phyloP scores from a whole-genome alignment of 2,329 filamentous ascomycete genomes.

The Alternaria conjuncta region DNA sequence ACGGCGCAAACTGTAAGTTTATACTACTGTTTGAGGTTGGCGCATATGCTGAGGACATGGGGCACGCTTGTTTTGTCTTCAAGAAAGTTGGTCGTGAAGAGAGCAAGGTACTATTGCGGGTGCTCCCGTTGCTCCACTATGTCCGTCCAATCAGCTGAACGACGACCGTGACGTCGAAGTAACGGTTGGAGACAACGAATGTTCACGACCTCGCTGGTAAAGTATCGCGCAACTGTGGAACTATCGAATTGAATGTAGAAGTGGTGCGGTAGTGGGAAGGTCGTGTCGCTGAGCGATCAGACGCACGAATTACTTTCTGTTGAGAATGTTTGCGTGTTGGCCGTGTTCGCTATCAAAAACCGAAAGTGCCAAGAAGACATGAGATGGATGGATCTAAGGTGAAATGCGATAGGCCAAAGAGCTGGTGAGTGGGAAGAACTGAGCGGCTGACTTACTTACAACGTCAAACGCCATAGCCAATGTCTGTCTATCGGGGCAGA shows the following conservation, averaged over 20 bases:
- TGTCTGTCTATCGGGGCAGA: neutral
- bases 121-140: neutral
- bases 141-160: neutral
- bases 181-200: neutral
- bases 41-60: neutral
- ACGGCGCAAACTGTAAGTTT: neutral
- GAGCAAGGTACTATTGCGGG: neutral
- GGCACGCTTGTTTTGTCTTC: neutral
- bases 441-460: neutral
- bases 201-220: neutral
- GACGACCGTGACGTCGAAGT: neutral
- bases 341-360: neutral
- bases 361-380: neutral
- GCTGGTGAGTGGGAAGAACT: neutral
- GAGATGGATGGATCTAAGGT: neutral
- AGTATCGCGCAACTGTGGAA: neutral
- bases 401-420: neutral
- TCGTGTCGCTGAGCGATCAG: neutral
- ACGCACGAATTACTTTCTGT: neutral
- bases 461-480: neutral
- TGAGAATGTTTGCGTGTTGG: neutral
- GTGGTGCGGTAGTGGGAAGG: neutral
- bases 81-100: neutral
- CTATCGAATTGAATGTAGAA: neutral
- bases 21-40: neutral